phyloP scores from a whole-genome alignment of 331 rosid species.

The Spiraea crenata region DNA sequence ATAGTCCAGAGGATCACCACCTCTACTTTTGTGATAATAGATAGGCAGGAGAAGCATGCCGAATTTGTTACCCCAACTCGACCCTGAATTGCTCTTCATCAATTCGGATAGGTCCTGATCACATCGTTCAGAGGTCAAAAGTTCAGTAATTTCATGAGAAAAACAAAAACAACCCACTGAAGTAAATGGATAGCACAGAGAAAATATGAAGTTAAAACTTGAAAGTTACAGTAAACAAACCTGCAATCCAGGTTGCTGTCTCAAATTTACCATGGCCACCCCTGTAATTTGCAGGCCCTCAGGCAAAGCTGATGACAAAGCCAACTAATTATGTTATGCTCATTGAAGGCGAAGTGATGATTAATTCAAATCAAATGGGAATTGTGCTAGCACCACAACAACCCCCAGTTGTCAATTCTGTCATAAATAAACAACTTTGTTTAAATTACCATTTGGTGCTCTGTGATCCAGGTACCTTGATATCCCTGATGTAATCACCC shows the following conservation, averaged over 20 bases:
- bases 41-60: constrained; percentile 74
- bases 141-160: not conserved
- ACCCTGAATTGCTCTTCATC: constrained; percentile 59
- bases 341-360: not conserved
- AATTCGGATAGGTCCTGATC: constrained; percentile 60
- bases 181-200: too few species aligned
- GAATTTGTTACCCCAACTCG: constrained; percentile 83
- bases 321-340: not conserved
- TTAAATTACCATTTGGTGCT: constrained; percentile 52
- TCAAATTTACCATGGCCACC: constrained; percentile 73
- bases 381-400: not conserved
- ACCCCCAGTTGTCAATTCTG: not conserved
- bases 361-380: not conserved
- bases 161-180: not conserved
- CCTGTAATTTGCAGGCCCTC: constrained; percentile 80
- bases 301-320: constrained; percentile 50
- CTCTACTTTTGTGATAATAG: constrained; percentile 39
- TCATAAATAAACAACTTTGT: not conserved
- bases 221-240: constrained; percentile 24
- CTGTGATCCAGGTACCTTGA: constrained; percentile 66
- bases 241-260: constrained; percentile 69
- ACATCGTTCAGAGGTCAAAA: constrained; percentile 7
- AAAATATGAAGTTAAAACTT: not conserved
- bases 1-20: constrained; percentile 44
- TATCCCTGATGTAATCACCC: constrained; percentile 73